Conservation (phyloP, 208 protist genomes). For the Leishmania guyanensis region DNA sequence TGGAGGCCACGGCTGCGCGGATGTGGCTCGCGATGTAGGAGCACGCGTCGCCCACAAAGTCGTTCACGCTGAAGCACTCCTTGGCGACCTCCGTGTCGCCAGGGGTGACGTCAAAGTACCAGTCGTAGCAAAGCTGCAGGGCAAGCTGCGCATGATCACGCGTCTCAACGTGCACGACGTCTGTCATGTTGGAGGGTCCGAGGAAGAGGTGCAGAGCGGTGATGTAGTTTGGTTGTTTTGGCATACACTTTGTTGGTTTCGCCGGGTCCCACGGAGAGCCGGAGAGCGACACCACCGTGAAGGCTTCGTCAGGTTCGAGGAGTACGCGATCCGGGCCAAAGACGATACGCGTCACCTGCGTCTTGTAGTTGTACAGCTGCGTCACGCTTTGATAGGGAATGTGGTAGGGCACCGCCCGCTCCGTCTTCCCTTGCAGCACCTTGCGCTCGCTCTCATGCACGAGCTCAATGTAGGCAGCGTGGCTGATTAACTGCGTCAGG, state of each 20-base stretch:
- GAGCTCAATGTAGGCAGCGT: conserved; percentile 50
- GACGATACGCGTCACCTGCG: conserved; percentile 79
- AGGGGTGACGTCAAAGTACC: conserved; percentile 82
- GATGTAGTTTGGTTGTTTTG: conserved; percentile 73
- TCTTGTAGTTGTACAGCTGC: conserved; percentile 96
- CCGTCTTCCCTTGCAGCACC: conserved; percentile 26
- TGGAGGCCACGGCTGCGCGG: conserved; percentile 70
- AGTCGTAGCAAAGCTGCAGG: conserved; percentile 90
- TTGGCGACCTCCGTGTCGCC: conserved; percentile 53
- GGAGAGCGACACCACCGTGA: conserved; percentile 86
- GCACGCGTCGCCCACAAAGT: conserved; percentile 89
- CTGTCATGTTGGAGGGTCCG: conserved; percentile 95
- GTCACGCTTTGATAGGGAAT: conserved; percentile 94
- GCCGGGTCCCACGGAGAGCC: conserved; percentile 87
- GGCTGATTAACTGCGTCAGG: conserved; percentile 38
- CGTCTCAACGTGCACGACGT: conserved; percentile 92
- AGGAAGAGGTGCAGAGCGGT: conserved; percentile 85
- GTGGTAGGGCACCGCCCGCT: conserved; percentile 90
- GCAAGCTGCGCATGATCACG: conserved; percentile 87
- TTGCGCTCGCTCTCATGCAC: conserved; percentile 5
- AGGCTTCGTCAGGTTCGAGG: conserved; percentile 84
- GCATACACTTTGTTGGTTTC: conserved; percentile 72
- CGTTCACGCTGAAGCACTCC: conserved; percentile 78
- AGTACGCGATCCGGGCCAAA: conserved; percentile 84
- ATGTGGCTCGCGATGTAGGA: conserved; percentile 87